Evolutionary conservation across 306 rosid genomes (phyloP).

Genomic region (Castanospermum australe): DNA sequence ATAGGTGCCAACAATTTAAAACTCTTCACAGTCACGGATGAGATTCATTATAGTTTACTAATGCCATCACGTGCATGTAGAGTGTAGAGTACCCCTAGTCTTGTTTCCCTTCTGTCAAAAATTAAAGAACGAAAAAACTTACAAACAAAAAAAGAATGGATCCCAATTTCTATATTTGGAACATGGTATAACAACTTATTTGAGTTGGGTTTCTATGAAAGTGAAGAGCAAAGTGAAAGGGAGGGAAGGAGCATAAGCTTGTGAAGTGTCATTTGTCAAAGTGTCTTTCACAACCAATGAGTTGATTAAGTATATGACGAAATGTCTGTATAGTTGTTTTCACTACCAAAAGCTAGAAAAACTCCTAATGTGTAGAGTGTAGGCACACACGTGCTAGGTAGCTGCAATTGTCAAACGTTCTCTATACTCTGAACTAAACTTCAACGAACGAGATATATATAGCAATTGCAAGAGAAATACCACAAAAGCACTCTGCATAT

Average conservation of each 20-base stretch:
- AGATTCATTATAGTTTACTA: not conserved
- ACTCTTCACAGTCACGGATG: not conserved
- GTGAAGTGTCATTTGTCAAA: slow-evolving; percentile 39
- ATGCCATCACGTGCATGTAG: not conserved
- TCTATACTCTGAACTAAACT: not conserved
- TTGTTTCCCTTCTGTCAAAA: not conserved
- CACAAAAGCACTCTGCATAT: not conserved
- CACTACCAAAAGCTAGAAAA: slow-evolving; percentile 12
- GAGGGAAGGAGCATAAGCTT: not conserved
- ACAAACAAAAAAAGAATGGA: not conserved
- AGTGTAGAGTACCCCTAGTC: not conserved
- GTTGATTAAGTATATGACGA: slow-evolving; percentile 34
- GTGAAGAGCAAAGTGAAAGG: not conserved
- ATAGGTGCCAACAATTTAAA: not conserved
- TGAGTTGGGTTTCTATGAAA: slow-evolving; percentile 15
- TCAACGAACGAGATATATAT: not conserved
- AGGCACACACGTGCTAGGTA: slow-evolving; percentile 43
- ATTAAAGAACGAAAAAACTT: not conserved
- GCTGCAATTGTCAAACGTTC: slow-evolving; percentile 23
- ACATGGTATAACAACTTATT: slow-evolving; percentile 14
- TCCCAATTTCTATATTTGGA: slow-evolving; percentile 12
- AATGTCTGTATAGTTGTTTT: slow-evolving; percentile 42
- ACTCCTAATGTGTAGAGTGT: not conserved
- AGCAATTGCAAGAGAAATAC: not conserved
- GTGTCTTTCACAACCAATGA: slow-evolving; percentile 19